Base-by-base conservation (phyloP, 2,329 filamentous ascomycete species). In the Ascochyta viciae-villosae region DNA sequence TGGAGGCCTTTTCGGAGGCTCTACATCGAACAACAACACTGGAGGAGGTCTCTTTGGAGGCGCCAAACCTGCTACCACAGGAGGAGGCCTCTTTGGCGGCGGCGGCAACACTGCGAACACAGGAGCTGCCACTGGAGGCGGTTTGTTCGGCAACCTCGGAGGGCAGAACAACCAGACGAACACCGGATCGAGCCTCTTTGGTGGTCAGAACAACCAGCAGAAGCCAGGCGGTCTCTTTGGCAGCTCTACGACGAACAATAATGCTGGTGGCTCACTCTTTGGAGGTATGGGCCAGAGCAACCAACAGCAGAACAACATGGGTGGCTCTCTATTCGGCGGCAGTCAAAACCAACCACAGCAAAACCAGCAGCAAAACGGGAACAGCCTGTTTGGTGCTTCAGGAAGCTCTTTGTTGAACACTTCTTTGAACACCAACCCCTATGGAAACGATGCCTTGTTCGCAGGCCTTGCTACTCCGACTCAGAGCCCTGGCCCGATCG, bases 361-460 rank as follows among this genome's bases (percentile, higher is more conserved):
- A 44, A 73, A 77, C 44, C 75, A 77, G 54, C 71, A 70, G 31
- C 59, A 64, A 9, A 66, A 72, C 50, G 71, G 68, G 58, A 76
- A 73, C 58, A 80, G 82, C 64, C 61, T 87, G 23, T 86, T 87
- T 61, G 84, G 85, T n/a, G 74, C 71, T 44, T 79, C 79, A 6
- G 81, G 82, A 52, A 82, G 81, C 56, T 70, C 71, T 22, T 41
- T 74, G 37, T 80, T 84, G 57, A 80, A 82, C 59, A 83, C 83
- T 44, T 74, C 71, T 22, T 79, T 81, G 61, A 78, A 90, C 68
- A 92, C 87, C n/a, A 92, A 90, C 48, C 94, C 96, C 0, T 99
- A 96, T 70, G 95, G 95, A 37, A 92, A 91, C 49, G 86, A 91
- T 41, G 91, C 92, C 1, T 83, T 99, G 19, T 98, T 98, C 76